Base-by-base conservation (phyloP, 2,329 filamentous ascomycete genomes). In the Pseudocercospora musae region DNA sequence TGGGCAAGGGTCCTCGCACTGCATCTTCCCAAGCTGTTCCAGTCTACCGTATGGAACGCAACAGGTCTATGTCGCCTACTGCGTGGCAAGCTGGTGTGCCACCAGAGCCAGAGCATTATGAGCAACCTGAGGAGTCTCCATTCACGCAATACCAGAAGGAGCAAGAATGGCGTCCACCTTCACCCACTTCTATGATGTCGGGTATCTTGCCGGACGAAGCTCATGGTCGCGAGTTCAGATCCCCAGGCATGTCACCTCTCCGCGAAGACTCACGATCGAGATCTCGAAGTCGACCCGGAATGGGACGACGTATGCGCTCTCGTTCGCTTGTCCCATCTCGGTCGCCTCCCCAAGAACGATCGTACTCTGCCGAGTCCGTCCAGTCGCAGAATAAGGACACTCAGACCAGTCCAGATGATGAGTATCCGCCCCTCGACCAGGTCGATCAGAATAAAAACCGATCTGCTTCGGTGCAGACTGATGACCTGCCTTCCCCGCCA, bases 11-110 rank as follows among this genome's bases (percentile, higher is more conserved):
- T 8, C 61, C 61, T 13, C 61, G 61, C 25, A 63, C 61, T n/a
- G 61, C 61, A 11, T 63, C 61, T 50, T 63, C 61, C 23, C 61
- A 63, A 53, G 61, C 61, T 1, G 57, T 63, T 21, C 61, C 61
- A 13, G 59, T 63, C 4, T 52, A 52, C 48, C 48, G 48, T 5
- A 52, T 52, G 25, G 48, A 52, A 10, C 48, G 48, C 15, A 18
- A 52, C 23, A 52, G 48, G 23, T 52, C 48, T 10, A 52, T 52
- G 48, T 52, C 48, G 48, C 48, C 48, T 9, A 52, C 48, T 52
- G 48, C 48, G 15, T 52, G 48, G 48, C 48, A 52, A 18, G 48
- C 48, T 18, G 48, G 48, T 29, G 48, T 52, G 48, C 23, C 48
- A n/a, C 48, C 48, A 29, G 23, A 29, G 25, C 48, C 48, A 8